Evolutionary conservation across 2,329 filamentous ascomycete genomes (phyloP), one percentile per base, ranked within the genome.

Genomic region (Verticillium longisporum): DNA sequence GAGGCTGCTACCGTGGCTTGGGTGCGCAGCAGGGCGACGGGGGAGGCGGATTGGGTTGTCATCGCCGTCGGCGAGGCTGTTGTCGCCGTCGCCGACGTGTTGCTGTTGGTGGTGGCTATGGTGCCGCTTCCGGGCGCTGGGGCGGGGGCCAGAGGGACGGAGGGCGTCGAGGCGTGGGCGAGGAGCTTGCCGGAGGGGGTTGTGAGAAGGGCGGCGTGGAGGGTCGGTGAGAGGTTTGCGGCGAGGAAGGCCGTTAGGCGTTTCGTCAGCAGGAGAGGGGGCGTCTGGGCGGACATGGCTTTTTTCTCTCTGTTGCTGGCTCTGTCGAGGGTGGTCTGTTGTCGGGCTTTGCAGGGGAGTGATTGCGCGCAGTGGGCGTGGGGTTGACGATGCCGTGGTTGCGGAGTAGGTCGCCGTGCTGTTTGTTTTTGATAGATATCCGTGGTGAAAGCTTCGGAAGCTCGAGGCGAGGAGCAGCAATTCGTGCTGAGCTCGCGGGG

Each of bases 1-100:
- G 82, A 85, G 61, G 84, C 83, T 53, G 86, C 86, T 62, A 88
- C 83, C 62, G 85, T 88, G 67, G 83, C 83, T 71, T 88, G 84
- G 10, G 83, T 85, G 68, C 86, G 84, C 45, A 88, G 80, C 21
- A 79, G 75, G 62, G 80, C 75, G 66, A 86, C 83, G 57, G 84
- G 76, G n/a, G 62, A 54, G 36, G 62, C n/a, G 53, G 53, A 33
- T 13, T 14, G 31, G 11, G 18, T 9, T 33, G 33, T 21, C n/a
- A 33, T 26, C 26, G 26, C 4, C 26, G 26, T 26, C 26, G 26
- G 26, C 26, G 26, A 26, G 26, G 26, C 26, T 26, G 26, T 4
- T 26, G 26, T 26, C 26, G 26, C 26, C 26, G 26, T 26, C 26
- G 26, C 4, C 26, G 26, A 26, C 26, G 14, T n/a, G 56, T 32